These are phyloP conservation scores for Geotrichum citri-aurantii DNA, from an alignment of 1,139 yeast genomes.

Conservation along the genomic window DNA sequence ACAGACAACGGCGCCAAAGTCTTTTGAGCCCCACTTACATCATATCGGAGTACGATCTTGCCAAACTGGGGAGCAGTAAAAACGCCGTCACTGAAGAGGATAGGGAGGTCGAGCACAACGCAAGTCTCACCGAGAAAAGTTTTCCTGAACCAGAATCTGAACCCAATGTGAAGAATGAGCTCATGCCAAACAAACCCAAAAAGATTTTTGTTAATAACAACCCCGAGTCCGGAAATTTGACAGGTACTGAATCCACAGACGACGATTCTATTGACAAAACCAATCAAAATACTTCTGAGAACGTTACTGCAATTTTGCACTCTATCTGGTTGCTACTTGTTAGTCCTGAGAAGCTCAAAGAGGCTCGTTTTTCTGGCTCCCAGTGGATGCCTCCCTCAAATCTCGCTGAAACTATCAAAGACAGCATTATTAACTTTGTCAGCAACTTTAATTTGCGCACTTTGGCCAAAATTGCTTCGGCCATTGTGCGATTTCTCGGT, in stretches of 20 bases:
- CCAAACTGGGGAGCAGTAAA: conserved; percentile 3
- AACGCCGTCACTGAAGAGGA: not conserved
- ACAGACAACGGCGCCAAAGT: conserved; percentile 7
- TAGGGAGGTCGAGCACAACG: not conserved
- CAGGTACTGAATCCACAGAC: not conserved
- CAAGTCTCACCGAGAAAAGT: not conserved
- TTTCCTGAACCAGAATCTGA: not conserved
- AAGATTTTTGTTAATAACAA: not conserved
- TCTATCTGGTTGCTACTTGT: conserved; percentile 19
- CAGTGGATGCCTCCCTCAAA: conserved; percentile 27
- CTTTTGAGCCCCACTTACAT: conserved; percentile 10
- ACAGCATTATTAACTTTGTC: conserved; percentile 4
- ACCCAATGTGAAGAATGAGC: not conserved
- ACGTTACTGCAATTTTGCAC: conserved; percentile 2
- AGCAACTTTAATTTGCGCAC: not conserved
- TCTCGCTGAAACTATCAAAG: conserved; percentile 22
- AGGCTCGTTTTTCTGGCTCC: conserved; percentile 8
- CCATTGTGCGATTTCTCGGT: conserved; percentile 3
- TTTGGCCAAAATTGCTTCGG: not conserved
- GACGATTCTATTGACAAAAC: not conserved
- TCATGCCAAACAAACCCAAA: not conserved
- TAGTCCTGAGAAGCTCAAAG: conserved; percentile 11
- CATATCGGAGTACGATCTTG: conserved; percentile 7
- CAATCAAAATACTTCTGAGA: not conserved
- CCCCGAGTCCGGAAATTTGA: not conserved